These are phyloP conservation scores for Raddia distichophylla DNA, from an alignment of 176 grass and related monocot species.

Conservation along the genomic window DNA sequence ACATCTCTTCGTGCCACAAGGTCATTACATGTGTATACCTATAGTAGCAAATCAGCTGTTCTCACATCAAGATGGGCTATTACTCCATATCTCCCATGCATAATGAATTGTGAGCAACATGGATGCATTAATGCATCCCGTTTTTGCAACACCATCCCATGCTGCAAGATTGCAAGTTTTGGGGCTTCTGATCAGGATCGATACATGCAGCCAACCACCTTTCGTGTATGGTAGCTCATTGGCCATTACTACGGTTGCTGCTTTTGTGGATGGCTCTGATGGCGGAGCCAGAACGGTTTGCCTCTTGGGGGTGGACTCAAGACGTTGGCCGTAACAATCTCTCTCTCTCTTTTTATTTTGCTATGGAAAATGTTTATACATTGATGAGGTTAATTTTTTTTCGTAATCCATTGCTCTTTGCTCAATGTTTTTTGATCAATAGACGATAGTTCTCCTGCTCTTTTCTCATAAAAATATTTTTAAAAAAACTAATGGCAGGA, in stretches of 20 bases:
- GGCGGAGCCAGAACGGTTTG: constrained; percentile 48
- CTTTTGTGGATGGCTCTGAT: constrained; percentile 47
- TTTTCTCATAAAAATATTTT: too few species aligned
- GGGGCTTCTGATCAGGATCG: constrained; percentile 36
- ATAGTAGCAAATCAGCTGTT: background rate
- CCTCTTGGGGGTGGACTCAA: constrained; percentile 37
- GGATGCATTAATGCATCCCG: constrained; percentile 50
- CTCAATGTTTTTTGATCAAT: too few species aligned
- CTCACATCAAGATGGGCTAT: constrained; percentile 32
- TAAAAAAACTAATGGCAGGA: too few species aligned
- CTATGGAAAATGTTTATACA: background rate
- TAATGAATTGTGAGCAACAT: constrained; percentile 36
- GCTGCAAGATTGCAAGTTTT: constrained; percentile 39
- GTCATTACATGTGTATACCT: background rate
- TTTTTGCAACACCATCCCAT: constrained; percentile 54
- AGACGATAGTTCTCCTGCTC: too few species aligned
- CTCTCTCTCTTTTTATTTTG: background rate
- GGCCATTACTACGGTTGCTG: constrained; percentile 43
- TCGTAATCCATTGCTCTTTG: too few species aligned
- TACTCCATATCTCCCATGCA: constrained; percentile 48
- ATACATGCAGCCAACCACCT: constrained; percentile 48
- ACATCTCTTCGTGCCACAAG: background rate
- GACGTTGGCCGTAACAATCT: constrained; percentile 36
- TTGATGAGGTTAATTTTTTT: too few species aligned
- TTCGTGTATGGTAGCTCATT: constrained; percentile 41